Evolutionary conservation across 2,329 filamentous ascomycete species (phyloP), one percentile per base, ranked within the genome.

Genomic region (Calonectria pseudoturangicola): DNA sequence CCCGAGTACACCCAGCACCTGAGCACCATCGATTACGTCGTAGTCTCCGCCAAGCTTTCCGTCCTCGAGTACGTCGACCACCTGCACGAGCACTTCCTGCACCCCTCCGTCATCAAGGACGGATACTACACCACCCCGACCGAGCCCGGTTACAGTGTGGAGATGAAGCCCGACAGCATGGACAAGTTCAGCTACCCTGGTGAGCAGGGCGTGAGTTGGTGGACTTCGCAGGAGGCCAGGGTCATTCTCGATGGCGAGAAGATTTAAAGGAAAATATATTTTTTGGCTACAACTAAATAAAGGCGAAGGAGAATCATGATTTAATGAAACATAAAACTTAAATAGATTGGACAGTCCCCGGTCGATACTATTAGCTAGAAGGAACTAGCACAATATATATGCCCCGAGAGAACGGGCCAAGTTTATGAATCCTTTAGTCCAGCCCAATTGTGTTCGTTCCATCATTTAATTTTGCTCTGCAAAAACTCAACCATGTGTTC

Each of bases 1-100:
- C 95, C 95, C 45, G 96, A 98, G 85, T 98, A 98, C 87, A 98
- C 96, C 0, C 95, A 98, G 87, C 95, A 98, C 85, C 86, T 98
- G 74, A 95, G 92, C 85, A 98, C 95, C 16, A 97, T 98, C 77
- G 96, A 98, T 85, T 98, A 98, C 79, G 94, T 98, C 4, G 93
- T 93, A 54, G 95, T 98, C 1, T 93, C 89, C 73, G 95, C 94
- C 21, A 94, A 95, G 88, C 90, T 92, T 81, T 94, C 92, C 28
- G 91, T 98, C 58, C 87, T 98, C 70, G 96, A 98, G 87, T 98
- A 96, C 84, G 95, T 98, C 28, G 95, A 98, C 83, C 95, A 98
- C 85, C 86, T 98, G 81, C 96, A 98, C 84, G 95, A 98, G 89
- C 95, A 98, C 86, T 98, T 98, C 83, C 87, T 95, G 81, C 90